These are phyloP conservation scores for Arthroderma uncinatum DNA, from an alignment of 2,329 filamentous ascomycete genomes.

Conservation along the genomic window DNA sequence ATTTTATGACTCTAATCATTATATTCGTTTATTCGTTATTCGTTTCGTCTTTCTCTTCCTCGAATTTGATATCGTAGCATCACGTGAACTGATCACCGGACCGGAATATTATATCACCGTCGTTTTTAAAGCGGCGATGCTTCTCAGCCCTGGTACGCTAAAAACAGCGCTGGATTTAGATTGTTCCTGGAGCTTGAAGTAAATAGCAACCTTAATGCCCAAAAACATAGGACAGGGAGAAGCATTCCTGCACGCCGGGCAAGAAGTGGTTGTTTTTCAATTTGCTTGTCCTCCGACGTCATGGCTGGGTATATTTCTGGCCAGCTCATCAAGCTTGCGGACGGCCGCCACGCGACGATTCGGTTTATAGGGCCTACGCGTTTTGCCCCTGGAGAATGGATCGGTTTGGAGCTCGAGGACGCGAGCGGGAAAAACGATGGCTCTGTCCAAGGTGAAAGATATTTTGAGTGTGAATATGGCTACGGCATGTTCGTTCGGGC, in stretches of 20 bases:
- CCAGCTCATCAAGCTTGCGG: slow-evolving; percentile 65
- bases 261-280: neutral
- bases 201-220: slow-evolving; percentile 3
- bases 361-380: slow-evolving; percentile 70
- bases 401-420: slow-evolving; percentile 78
- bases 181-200: neutral
- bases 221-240: neutral
- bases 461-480: slow-evolving; percentile 64
- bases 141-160: neutral
- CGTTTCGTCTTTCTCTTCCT: neutral
- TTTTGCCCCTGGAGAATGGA: slow-evolving; percentile 75
- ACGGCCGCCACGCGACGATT: slow-evolving; percentile 65
- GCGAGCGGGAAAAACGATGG: slow-evolving; percentile 87
- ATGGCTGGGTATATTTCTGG: slow-evolving; percentile 41
- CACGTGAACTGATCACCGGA: too few species aligned
- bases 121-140: neutral
- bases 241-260: neutral
- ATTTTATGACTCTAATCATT: neutral
- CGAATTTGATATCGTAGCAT: neutral
- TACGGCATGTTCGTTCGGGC: slow-evolving; percentile 82
- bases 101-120: neutral
- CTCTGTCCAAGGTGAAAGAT: slow-evolving; percentile 72
- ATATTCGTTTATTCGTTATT: neutral
- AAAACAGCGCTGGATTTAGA: neutral
- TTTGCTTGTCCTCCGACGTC: neutral